Conservation (phyloP, 2,329 filamentous ascomycete species). For the Venturia nashicola region DNA sequence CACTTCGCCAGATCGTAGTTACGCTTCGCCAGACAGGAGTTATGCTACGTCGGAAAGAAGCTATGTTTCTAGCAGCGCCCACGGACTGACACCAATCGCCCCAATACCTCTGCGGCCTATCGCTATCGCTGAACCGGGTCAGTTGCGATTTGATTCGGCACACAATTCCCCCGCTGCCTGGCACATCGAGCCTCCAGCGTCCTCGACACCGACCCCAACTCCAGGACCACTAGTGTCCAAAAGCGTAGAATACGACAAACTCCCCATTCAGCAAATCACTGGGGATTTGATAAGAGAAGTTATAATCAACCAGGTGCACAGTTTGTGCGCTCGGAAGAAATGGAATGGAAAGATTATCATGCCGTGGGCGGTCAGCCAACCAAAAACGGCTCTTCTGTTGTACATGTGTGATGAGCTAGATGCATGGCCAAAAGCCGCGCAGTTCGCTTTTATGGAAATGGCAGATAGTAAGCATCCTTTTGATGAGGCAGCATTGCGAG, state of each 20-base stretch:
- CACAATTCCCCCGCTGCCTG: background rate
- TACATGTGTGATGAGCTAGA: slow-evolving; percentile 27
- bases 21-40: slow-evolving; percentile 9
- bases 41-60: slow-evolving; percentile 18
- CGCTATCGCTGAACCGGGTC: background rate
- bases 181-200: background rate
- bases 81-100: slow-evolving; percentile 20
- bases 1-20: slow-evolving; percentile 14
- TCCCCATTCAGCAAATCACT: background rate
- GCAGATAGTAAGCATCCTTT: slow-evolving; percentile 26
- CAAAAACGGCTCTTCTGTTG: slow-evolving; percentile 24
- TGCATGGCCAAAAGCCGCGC: slow-evolving; percentile 24
- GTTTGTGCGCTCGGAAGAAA: slow-evolving; percentile 1
- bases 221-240: slow-evolving; percentile 1
- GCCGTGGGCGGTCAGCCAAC: slow-evolving; percentile 26
- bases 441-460: slow-evolving; percentile 26
- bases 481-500: slow-evolving; percentile 23
- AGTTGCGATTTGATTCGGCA: slow-evolving; percentile 6
- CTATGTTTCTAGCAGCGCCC: slow-evolving; percentile 11
- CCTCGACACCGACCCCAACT: background rate
- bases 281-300: background rate
- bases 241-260: background rate
- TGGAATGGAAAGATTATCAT: slow-evolving; percentile 3
- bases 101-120: slow-evolving; percentile 23
- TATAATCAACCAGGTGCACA: slow-evolving; percentile 1